Base-by-base conservation (phyloP, 805 yeast genomes). In the Allodekkera sacchari region DNA sequence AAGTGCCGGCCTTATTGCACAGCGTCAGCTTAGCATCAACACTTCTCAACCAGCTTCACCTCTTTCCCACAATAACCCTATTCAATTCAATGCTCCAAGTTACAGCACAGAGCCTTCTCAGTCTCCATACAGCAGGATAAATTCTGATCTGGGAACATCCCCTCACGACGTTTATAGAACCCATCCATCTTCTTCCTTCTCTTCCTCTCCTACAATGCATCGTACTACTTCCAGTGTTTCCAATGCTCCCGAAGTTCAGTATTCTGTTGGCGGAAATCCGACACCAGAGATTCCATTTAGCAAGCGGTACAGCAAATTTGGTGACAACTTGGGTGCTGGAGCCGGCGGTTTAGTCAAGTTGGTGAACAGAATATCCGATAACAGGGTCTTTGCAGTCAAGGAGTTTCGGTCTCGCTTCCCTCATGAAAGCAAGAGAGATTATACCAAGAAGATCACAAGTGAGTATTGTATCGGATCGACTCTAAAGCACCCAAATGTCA, bases 391-490 rank as follows among this genome's bases (percentile, higher is more conserved):
- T 64, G 96, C 96, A 0, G 95, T 88, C 16, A 88, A 88, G 55
- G 96, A 88, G 56, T 88, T 87, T 53, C 70, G 96, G 42, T 72
- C 83, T 12, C 75, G 79, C 50, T 77, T 79, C 42, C 67, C 71
- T 25, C 72, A 72, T 34, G 96, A 88, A 56, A 63, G 82, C 4
- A 73, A 76, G 44, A 70, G 94, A 42, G 96, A 87, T 48, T 88
- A 88, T 55, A 82, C 92, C 8, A 83, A 87, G 48, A 88, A 87
- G 52, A 85, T 89, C 47, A 85, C 95, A 1, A 85, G 94, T 28
- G 96, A 88, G 60, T 88, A 84, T 57, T 87, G 96, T 61, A 83
- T 88, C 47, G 96, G 96, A 1, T 78, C 89, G 2, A 82, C 96
- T 1, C 65, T 88, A 40, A 80, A 82, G 50, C 94, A 88, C 55